These are phyloP conservation scores for Rhizophora apiculata DNA, from an alignment of 345 rosid genomes.

Conservation along the genomic window DNA sequence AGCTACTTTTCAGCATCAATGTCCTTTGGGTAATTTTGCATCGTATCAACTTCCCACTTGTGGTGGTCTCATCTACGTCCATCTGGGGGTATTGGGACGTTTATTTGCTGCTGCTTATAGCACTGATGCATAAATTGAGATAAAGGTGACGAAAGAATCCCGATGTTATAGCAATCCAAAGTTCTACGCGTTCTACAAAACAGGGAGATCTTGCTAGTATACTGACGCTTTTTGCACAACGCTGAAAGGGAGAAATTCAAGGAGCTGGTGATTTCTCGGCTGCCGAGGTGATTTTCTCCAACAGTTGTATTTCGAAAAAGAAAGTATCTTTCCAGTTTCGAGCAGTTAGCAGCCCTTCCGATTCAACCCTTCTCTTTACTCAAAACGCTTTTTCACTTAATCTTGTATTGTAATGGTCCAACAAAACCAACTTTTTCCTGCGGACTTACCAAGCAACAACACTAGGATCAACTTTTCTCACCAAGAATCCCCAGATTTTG, in stretches of 20 bases:
- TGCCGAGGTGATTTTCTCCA: constrained; percentile 16
- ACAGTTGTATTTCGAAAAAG: background rate
- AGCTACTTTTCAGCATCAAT: too few species aligned
- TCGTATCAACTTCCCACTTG: background rate
- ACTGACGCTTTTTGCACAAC: constrained; percentile 9
- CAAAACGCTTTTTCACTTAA: background rate
- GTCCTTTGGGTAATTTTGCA: too few species aligned
- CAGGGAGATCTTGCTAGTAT: constrained; percentile 13
- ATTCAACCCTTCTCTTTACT: background rate
- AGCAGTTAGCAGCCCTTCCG: constrained; percentile 1
- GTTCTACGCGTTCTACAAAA: constrained; percentile 2
- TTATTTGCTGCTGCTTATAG: background rate
- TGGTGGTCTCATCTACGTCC: background rate
- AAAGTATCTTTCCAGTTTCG: constrained; percentile 1
- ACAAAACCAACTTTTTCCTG: too few species aligned
- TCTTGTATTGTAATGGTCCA: too few species aligned
- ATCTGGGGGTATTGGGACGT: background rate
- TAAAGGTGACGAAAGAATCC: background rate
- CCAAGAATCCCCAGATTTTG: too few species aligned
- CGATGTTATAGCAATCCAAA: background rate
- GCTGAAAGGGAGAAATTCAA: background rate
- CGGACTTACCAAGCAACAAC: too few species aligned
- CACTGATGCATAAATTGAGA: background rate
- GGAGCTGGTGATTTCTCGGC: constrained; percentile 1
- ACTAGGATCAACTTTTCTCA: too few species aligned